Evolutionary conservation across 208 protist genomes (phyloP).

Genomic region (Wallacemonas collosoma): DNA sequence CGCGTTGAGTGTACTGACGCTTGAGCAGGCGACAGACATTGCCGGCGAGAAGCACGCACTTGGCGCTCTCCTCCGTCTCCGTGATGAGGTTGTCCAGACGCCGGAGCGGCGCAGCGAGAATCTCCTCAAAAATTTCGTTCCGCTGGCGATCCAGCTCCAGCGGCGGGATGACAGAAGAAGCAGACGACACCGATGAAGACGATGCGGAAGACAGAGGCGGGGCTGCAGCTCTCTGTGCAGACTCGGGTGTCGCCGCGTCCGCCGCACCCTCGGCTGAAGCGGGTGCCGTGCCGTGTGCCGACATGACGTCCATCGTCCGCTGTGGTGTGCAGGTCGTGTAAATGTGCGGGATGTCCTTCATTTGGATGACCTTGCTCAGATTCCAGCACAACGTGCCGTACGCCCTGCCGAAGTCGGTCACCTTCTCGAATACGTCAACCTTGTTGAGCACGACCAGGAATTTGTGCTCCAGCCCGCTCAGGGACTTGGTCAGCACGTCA

Average conservation of each 20-base stretch:
- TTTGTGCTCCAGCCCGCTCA: conserved; percentile 87
- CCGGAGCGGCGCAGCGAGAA: conserved; percentile 60
- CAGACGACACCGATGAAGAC: neutral
- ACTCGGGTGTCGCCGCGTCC: neutral
- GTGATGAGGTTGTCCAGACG: conserved; percentile 82
- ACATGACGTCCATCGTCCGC: neutral
- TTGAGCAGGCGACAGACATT: conserved; percentile 49
- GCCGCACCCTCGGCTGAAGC: neutral
- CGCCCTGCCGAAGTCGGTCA: conserved; percentile 86
- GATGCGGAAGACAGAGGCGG: neutral
- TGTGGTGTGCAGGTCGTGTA: conserved; percentile 84
- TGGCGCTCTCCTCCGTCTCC: conserved; percentile 63
- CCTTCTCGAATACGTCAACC: conserved; percentile 80
- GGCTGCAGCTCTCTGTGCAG: neutral
- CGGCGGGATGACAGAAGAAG: conserved; percentile 28
- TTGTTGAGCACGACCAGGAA: conserved; percentile 92
- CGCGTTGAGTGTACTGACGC: conserved; percentile 39
- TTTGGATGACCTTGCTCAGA: conserved; percentile 84
- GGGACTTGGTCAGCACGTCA: conserved; percentile 87
- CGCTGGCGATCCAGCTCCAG: conserved; percentile 60
- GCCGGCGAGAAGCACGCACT: conserved; percentile 52
- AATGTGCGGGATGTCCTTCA: conserved; percentile 92
- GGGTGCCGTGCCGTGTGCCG: neutral
- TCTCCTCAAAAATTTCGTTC: conserved; percentile 54
- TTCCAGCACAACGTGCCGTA: conserved; percentile 94